A percentile compares a stretch with the other conserved stretches of the same genome.
phyloP scores from a whole-genome alignment of 306 rosid genomes.

The Hippophae rhamnoides region DNA sequence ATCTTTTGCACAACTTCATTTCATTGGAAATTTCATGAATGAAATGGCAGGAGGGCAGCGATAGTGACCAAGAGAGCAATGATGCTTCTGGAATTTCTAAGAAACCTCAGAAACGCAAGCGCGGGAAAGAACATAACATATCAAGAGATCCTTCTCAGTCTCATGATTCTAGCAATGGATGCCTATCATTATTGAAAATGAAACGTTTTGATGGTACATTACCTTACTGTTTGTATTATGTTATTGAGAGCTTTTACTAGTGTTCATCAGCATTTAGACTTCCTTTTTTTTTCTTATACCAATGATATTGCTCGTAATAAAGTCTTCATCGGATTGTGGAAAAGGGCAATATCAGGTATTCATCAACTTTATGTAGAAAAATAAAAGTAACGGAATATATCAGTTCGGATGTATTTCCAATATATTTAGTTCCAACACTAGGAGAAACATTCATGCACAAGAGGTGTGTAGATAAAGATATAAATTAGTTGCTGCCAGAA shows the following conservation, averaged over 20 bases:
- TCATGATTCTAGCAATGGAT: conserved; percentile 47
- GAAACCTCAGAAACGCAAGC: conserved; percentile 40
- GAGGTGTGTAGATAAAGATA: too few species aligned
- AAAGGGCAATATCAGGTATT: too few species aligned
- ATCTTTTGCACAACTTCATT: background rate
- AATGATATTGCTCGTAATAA: too few species aligned
- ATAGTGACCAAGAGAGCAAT: conserved; percentile 60
- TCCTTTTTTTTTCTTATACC: background rate
- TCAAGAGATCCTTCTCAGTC: conserved; percentile 39
- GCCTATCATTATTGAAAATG: conserved; percentile 49
- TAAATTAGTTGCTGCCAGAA: too few species aligned
- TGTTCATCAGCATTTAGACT: background rate
- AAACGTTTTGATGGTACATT: conserved; percentile 52
- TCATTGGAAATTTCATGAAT: conserved; percentile 16
- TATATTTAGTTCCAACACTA: too few species aligned
- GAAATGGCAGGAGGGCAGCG: conserved; percentile 54
- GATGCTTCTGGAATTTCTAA: conserved; percentile 38
- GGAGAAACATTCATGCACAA: too few species aligned
- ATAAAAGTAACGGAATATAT: too few species aligned
- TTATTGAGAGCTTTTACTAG: background rate
- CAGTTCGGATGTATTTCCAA: too few species aligned
- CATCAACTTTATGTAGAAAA: too few species aligned
- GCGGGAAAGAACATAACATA: conserved; percentile 31
- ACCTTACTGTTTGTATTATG: background rate
- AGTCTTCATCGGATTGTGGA: too few species aligned